A percentile compares a stretch with the other conserved stretches of the same genome.
Conservation (phyloP, 164 flowering plant genomes). For the Umbellularia californica region DNA sequence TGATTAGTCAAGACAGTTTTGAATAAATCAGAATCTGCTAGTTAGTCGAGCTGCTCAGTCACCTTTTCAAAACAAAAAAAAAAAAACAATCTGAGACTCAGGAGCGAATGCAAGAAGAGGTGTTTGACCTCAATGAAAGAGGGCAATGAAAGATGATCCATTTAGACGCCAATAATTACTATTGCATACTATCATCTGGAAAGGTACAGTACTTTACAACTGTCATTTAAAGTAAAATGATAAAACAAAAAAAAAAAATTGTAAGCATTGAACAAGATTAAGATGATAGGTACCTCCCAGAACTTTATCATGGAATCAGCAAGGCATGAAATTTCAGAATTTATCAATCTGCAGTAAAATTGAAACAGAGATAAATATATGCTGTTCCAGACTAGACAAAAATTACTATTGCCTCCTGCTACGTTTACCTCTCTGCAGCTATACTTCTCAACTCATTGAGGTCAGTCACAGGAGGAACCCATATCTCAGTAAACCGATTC, state of each 20-base stretch:
- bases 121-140: background rate
- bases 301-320: conserved; percentile 61
- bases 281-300: conserved; percentile 57
- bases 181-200: conserved; percentile 6
- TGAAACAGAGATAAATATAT: background rate
- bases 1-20: too few species aligned
- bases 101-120: too few species aligned
- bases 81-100: too few species aligned
- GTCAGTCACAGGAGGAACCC: conserved; percentile 81
- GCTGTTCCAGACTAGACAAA: background rate
- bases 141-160: conserved; percentile 13
- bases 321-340: conserved; percentile 28
- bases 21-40: too few species aligned
- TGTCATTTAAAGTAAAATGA: background rate
- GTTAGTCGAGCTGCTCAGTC: too few species aligned
- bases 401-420: too few species aligned
- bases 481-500: conserved; percentile 92
- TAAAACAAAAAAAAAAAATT: background rate
- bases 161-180: background rate
- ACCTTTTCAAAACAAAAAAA: too few species aligned
- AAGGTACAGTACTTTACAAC: background rate
- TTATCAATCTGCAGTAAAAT: conserved; percentile 41
- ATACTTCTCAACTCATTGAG: conserved; percentile 63
- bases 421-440: conserved; percentile 49
- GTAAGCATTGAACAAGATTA: conserved; percentile 2